These are phyloP conservation scores for Rhodotorula sp. DNA, from an alignment of 1,284 basidiomycete genomes.

Conservation along the genomic window DNA sequence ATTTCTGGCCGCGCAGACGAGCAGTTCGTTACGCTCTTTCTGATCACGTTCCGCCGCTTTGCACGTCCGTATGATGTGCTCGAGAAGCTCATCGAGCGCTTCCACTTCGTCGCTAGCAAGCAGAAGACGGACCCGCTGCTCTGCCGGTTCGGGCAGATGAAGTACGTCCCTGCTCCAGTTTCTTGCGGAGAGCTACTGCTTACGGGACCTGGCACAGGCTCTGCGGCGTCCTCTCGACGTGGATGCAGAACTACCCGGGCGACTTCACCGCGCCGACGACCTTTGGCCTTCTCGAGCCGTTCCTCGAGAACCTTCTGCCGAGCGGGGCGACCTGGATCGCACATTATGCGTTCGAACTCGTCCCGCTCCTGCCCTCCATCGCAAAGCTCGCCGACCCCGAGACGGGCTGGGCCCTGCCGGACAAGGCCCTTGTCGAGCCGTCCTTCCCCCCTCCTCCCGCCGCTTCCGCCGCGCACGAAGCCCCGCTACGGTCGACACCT, in stretches of 20 bases:
- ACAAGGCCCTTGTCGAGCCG: constrained; percentile 15
- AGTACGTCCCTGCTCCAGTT: constrained; percentile 26
- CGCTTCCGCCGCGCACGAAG: neutral
- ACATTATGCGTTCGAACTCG: constrained; percentile 47
- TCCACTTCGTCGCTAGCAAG: constrained; percentile 42
- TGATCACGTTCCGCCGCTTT: constrained; percentile 48
- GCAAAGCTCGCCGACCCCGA: constrained; percentile 41
- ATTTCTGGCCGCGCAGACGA: constrained; percentile 37
- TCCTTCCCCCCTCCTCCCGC: neutral
- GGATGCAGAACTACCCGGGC: constrained; percentile 47
- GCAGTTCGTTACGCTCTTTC: constrained; percentile 45
- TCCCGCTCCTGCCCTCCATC: constrained; percentile 39
- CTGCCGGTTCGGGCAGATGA: constrained; percentile 47
- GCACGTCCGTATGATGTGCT: constrained; percentile 47
- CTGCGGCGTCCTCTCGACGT: constrained; percentile 44
- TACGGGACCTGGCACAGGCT: constrained; percentile 29
- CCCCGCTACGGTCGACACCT: neutral
- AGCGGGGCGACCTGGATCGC: constrained; percentile 43
- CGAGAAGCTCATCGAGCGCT: constrained; percentile 45
- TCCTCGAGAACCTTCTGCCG: constrained; percentile 40
- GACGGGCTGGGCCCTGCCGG: constrained; percentile 45
- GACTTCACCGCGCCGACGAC: constrained; percentile 43
- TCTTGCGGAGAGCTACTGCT: neutral
- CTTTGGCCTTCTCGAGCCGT: constrained; percentile 28
- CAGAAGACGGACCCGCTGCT: constrained; percentile 44